Evolutionary conservation across 352 stramenopile species (phyloP).

Genomic region (Phytopythium litorale): DNA sequence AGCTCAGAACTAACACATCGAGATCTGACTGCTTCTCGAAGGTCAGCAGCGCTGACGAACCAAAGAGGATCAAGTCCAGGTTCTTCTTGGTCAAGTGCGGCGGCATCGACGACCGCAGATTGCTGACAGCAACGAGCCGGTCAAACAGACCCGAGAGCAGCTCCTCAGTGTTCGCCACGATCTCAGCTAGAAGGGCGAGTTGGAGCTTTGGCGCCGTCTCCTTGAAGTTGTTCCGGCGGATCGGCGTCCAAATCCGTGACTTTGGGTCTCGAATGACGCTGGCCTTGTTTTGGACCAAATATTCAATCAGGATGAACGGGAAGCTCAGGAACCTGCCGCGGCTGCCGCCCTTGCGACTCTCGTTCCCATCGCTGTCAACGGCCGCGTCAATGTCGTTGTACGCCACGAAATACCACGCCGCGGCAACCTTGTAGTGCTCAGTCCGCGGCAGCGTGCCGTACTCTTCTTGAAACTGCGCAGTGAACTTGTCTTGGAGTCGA

Average conservation of each 20-base stretch:
- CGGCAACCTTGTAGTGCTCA: slow-evolving; percentile 39
- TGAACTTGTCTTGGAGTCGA: slow-evolving; percentile 38
- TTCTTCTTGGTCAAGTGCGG: slow-evolving; percentile 33
- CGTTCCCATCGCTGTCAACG: slow-evolving; percentile 7
- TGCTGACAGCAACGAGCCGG: slow-evolving; percentile 47
- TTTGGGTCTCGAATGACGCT: slow-evolving; percentile 8
- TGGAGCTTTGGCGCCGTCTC: slow-evolving; percentile 53
- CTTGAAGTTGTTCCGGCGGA: slow-evolving; percentile 16
- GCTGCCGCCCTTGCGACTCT: neutral
- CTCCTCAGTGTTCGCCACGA: slow-evolving; percentile 41
- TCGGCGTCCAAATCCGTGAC: slow-evolving; percentile 24
- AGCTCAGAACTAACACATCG: slow-evolving; percentile 46
- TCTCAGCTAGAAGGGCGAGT: slow-evolving; percentile 51
- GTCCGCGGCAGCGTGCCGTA: slow-evolving; percentile 11
- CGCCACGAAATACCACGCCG: slow-evolving; percentile 68
- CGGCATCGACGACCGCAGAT: slow-evolving; percentile 33
- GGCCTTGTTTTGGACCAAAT: slow-evolving; percentile 41
- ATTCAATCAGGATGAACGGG: slow-evolving; percentile 63
- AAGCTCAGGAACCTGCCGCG: slow-evolving; percentile 49
- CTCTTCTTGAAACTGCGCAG: slow-evolving; percentile 36
- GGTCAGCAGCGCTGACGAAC: slow-evolving; percentile 64
- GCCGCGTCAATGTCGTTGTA: slow-evolving; percentile 39
- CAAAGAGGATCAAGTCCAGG: slow-evolving; percentile 56
- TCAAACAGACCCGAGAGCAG: slow-evolving; percentile 64
- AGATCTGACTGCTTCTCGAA: slow-evolving; percentile 80